Base-by-base conservation (phyloP, 805 yeast species). In the Saccharomycopsis oosterbeekiorum region DNA sequence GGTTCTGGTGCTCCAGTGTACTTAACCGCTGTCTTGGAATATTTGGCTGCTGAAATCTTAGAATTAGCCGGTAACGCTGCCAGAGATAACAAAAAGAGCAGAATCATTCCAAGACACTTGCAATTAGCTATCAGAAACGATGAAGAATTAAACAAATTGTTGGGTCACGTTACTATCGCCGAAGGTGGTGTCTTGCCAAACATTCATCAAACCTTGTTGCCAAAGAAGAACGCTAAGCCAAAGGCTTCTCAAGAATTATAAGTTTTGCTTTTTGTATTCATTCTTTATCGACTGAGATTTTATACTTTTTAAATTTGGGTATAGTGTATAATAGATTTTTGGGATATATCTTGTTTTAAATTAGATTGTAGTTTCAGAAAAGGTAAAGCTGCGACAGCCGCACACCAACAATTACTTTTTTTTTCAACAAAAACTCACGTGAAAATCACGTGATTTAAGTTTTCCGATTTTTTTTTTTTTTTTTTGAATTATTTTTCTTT, bases 1-100 rank as follows among this genome's bases (percentile, higher is more conserved):
- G 97, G 98, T 84, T 91, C 97, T 69, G 97, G 97, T 85, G 97
- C 98, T 72, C 97, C 98, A 80, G 93, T 93, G 67, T 93, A 92
- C 81, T 83, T 93, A 75, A 92, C 98, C 69, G 96, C 98, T 61
- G 97, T 93, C 63, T 83, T 93, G 72, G 98, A 93, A 80, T 93
- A 93, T 77, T 84, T 93, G 76, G 92, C 97, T 75, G 97, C 97
- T 70, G 98, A 93, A 85, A 90, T 93, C 69, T 85, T 93, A 73
- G 98, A 93, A 82, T 86, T 90, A 78, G 97, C 97, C 66, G 97
- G 97, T 83, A 90, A 90, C 80, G 98, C 97, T 70, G 97, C 98
- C 65, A 89, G 97, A 83, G 97, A 93, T 79, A 91, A 89, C 92
- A 93, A 93, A 85, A 94, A 93, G 85, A 86, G 97, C 73, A 92